Percentiles rank a stretch among this genome's conserved stretches.
These are phyloP conservation scores for Acer campestre DNA, from an alignment of 345 rosid genomes.

Conservation along the genomic window DNA sequence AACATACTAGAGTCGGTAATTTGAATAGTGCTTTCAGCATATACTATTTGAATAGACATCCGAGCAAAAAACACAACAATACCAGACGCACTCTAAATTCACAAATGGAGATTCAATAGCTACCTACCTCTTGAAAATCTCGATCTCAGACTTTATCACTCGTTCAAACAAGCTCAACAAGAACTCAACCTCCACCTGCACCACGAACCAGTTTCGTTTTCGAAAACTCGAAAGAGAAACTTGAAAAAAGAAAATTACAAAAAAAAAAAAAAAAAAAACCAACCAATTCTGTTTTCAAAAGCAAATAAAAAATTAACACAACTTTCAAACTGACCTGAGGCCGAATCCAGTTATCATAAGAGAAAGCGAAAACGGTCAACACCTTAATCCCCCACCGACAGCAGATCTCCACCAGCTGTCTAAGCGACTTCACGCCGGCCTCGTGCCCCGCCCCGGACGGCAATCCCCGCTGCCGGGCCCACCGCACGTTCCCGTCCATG, in stretches of 20 bases:
- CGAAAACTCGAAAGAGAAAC: too few relatives aligned
- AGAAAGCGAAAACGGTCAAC: constrained; percentile 83
- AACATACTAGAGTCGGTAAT: neutral
- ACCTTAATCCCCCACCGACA: constrained; percentile 67
- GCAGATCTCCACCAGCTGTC: constrained; percentile 53
- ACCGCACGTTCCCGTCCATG: constrained; percentile 84
- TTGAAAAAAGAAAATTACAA: neutral
- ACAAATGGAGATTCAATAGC: neutral
- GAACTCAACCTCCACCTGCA: constrained; percentile 70
- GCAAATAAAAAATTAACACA: neutral
- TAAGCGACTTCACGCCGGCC: constrained; percentile 64
- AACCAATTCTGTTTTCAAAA: neutral
- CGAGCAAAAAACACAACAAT: too few relatives aligned
- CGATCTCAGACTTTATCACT: constrained; percentile 43
- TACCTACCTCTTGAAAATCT: constrained; percentile 55
- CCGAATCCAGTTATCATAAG: constrained; percentile 75
- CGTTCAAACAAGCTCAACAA: constrained; percentile 69
- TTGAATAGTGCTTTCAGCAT: too few relatives aligned
- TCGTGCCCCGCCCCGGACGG: constrained; percentile 59
- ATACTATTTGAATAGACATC: too few relatives aligned
- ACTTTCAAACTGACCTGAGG: constrained; percentile 46
- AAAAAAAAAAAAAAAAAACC: neutral
- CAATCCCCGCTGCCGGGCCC: constrained; percentile 64
- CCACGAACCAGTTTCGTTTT: neutral
- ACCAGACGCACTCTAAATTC: neutral